A percentile compares a stretch with the other conserved stretches of the same genome.
Conservation (phyloP, 2,329 filamentous ascomycete genomes). For the Ceratocystis smalleyi region DNA sequence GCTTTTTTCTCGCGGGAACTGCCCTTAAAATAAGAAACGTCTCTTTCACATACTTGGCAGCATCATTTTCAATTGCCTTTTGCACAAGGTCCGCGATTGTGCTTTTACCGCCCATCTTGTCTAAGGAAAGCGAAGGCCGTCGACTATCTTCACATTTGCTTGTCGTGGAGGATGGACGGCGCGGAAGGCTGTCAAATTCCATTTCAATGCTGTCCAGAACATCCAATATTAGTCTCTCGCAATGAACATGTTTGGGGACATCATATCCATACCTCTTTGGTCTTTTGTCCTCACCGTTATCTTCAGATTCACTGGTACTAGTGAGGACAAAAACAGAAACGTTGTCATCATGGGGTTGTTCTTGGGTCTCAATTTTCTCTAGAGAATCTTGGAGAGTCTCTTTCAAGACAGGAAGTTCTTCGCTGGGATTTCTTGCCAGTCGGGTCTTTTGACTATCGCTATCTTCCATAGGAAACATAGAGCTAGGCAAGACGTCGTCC, state of each 20-base stretch:
- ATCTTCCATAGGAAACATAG: constrained; percentile 9
- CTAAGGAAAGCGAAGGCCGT: background rate
- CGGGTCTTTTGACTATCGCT: constrained; percentile 15
- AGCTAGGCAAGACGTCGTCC: constrained; percentile 14
- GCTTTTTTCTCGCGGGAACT: too few species aligned
- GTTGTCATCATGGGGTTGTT: background rate
- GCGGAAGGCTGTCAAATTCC: background rate
- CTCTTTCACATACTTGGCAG: background rate
- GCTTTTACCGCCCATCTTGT: background rate
- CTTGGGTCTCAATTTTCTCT: background rate
- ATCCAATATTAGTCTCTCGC: background rate
- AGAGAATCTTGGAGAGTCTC: too few species aligned
- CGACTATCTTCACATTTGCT: background rate
- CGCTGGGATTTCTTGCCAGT: background rate
- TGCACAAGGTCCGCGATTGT: background rate
- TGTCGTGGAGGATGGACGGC: background rate
- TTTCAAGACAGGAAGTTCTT: background rate
- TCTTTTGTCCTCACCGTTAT: background rate
- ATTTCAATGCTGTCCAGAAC: background rate
- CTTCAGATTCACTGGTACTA: background rate
- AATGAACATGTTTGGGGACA: background rate
- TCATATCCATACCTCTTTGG: background rate
- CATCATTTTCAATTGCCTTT: background rate
- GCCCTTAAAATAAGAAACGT: too few species aligned
- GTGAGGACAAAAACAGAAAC: constrained; percentile 1